Conservation (phyloP, 2,329 filamentous ascomycete species). For the Xylaria sp. region DNA sequence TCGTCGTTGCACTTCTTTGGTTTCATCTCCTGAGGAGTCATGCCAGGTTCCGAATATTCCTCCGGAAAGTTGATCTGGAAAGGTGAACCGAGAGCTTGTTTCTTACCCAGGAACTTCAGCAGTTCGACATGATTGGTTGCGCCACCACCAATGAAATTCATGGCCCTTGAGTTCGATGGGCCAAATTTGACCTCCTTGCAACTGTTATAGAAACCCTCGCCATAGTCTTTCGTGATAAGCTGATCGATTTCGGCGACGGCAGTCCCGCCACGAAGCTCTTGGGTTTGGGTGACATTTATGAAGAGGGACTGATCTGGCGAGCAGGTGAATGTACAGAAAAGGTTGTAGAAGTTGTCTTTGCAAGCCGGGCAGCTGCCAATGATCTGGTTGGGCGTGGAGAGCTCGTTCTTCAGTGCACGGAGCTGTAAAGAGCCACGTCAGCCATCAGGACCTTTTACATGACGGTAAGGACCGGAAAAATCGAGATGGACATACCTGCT, state of each 20-base stretch:
- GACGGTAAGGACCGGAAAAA: neutral
- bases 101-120: conserved; percentile 86
- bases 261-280: conserved; percentile 51
- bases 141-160: conserved; percentile 92
- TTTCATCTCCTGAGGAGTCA: conserved; percentile 65
- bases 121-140: conserved; percentile 85
- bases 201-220: conserved; percentile 85
- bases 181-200: conserved; percentile 99
- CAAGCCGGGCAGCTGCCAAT: conserved; percentile 93
- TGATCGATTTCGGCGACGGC: conserved; percentile 86
- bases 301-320: conserved; percentile 95
- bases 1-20: conserved; percentile 87
- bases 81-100: conserved; percentile 84
- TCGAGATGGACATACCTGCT: conserved; percentile 54
- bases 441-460: conserved; percentile 1
- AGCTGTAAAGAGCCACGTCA: conserved; percentile 47
- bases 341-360: conserved; percentile 97
- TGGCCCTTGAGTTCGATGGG: conserved; percentile 85
- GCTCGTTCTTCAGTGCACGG: conserved; percentile 71
- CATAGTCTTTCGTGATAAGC: conserved; percentile 77
- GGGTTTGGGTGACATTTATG: conserved; percentile 79
- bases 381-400: conserved; percentile 81
- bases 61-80: conserved; percentile 95
- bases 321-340: conserved; percentile 97
- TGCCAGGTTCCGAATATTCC: conserved; percentile 58